These are phyloP conservation scores for Lactarius hatsudake DNA, from an alignment of 768 basidiomycete genomes.

Conservation along the genomic window DNA sequence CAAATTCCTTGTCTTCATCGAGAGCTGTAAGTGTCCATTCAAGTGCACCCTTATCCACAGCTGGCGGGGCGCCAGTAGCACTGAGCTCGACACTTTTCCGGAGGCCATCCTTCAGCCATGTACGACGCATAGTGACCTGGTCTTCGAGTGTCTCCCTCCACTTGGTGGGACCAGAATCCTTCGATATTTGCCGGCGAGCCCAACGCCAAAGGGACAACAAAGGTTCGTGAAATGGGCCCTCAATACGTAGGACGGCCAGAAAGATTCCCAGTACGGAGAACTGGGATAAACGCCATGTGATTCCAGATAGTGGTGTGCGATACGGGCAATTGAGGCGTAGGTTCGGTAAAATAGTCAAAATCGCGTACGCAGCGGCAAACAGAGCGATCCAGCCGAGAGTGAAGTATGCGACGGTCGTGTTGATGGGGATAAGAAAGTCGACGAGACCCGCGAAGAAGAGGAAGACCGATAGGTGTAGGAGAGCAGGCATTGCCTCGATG, in stretches of 20 bases:
- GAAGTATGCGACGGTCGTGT: conserved; percentile 14
- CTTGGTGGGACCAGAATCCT: not conserved
- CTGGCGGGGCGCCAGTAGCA: not conserved
- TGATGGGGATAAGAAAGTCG: conserved; percentile 18
- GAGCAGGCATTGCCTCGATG: not conserved
- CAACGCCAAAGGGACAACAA: not conserved
- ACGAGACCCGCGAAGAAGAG: conserved; percentile 18
- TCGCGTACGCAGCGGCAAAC: not conserved
- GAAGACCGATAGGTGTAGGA: conserved; percentile 13
- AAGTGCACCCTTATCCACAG: not conserved
- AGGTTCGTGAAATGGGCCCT: not conserved
- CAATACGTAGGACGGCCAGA: not conserved
- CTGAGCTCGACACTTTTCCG: not conserved
- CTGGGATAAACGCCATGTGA: conserved; percentile 1
- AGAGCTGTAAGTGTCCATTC: conserved; percentile 2
- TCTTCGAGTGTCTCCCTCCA: not conserved
- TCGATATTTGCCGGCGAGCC: not conserved
- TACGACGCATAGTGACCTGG: not conserved
- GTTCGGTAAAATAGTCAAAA: not conserved
- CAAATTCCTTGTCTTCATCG: not conserved
- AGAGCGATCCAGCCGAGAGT: conserved; percentile 5
- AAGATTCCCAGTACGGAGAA: not conserved
- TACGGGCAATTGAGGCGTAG: not conserved
- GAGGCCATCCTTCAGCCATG: not conserved
- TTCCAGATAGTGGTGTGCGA: not conserved